A percentile compares a stretch with the other conserved stretches of the same genome.
These are phyloP conservation scores for Tricladium varicosporioides DNA, from an alignment of 2,329 filamentous ascomycete species.

Conservation along the genomic window DNA sequence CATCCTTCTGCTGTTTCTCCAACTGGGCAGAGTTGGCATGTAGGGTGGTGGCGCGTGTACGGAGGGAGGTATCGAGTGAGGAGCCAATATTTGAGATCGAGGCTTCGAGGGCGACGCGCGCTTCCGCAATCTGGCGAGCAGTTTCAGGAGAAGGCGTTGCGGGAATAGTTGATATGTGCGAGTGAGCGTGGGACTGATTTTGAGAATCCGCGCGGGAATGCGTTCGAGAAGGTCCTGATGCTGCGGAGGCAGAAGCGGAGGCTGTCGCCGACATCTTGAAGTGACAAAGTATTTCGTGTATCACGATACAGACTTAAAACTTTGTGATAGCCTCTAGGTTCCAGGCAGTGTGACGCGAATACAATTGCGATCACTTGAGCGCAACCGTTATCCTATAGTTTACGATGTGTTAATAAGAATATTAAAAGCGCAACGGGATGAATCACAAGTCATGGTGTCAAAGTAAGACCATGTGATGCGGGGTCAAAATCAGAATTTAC, in stretches of 20 bases:
- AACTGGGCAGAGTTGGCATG: constrained; percentile 68
- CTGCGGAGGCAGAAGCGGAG: constrained; percentile 8
- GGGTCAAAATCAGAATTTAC: constrained; percentile 15
- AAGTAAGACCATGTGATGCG: constrained; percentile 18
- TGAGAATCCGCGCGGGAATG: constrained; percentile 1
- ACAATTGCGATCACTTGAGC: too few relatives aligned
- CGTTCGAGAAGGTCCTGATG: constrained; percentile 6
- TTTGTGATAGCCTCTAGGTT: neutral
- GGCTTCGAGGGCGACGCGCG: constrained; percentile 57
- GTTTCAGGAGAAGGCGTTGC: constrained; percentile 27
- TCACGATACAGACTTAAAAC: neutral
- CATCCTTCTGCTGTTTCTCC: constrained; percentile 63
- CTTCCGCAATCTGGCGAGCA: constrained; percentile 47
- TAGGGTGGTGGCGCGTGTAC: constrained; percentile 64
- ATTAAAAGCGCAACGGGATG: neutral
- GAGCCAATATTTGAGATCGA: constrained; percentile 56
- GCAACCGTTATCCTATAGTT: too few relatives aligned
- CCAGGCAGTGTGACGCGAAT: too few relatives aligned
- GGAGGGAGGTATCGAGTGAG: constrained; percentile 66
- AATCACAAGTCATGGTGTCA: neutral
- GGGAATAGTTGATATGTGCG: constrained; percentile 3
- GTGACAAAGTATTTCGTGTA: neutral
- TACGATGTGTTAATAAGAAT: neutral
- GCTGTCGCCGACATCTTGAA: constrained; percentile 5
- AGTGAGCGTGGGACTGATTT: constrained; percentile 2